Percentiles rank a stretch among this genome's conserved stretches.
phyloP scores from a whole-genome alignment of 2,329 filamentous ascomycete species.

The Claviceps africana region DNA sequence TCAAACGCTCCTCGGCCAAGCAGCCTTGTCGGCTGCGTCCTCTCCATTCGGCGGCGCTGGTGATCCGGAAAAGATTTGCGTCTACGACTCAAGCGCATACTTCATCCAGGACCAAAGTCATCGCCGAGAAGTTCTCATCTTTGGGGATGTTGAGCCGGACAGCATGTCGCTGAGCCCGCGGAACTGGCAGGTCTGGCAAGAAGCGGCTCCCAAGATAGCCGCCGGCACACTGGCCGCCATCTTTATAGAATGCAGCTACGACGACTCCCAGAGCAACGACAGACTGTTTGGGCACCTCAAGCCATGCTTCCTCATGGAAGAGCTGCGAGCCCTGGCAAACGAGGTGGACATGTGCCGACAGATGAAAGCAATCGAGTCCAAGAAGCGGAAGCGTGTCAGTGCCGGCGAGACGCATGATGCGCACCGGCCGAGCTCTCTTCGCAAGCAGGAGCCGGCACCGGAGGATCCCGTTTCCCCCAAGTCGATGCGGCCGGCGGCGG shows the following conservation, averaged over 20 bases:
- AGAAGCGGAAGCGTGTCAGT: conserved; percentile 51
- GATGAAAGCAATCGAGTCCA: conserved; percentile 25
- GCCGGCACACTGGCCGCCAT: conserved; percentile 60
- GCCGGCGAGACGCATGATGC: conserved; percentile 10
- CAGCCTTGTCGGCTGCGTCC: conserved; percentile 12
- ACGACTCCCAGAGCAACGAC: conserved; percentile 62
- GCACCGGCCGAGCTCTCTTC: conserved; percentile 10
- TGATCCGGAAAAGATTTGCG: conserved; percentile 42
- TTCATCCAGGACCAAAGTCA: conserved; percentile 69
- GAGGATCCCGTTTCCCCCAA: conserved; percentile 41
- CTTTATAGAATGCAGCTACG: conserved; percentile 93
- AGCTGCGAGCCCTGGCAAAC: conserved; percentile 56
- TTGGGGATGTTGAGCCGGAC: conserved; percentile 92
- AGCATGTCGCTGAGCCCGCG: conserved; percentile 67
- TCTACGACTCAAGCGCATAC: conserved; percentile 82
- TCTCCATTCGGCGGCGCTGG: conserved; percentile 14
- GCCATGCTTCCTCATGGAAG: conserved; percentile 66
- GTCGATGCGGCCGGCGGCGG: conserved; percentile 21
- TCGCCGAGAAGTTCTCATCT: conserved; percentile 72
- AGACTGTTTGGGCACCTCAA: conserved; percentile 80
- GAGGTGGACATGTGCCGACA: conserved; percentile 47
- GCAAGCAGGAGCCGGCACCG: conserved; percentile 8
- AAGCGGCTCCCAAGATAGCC: conserved; percentile 75
- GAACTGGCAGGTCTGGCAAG: conserved; percentile 71
- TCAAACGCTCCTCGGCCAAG: conserved; percentile 19